Evolutionary conservation across 169 alveolate genomes (phyloP).

Genomic region (Cryptosporidium ubiquitum): DNA sequence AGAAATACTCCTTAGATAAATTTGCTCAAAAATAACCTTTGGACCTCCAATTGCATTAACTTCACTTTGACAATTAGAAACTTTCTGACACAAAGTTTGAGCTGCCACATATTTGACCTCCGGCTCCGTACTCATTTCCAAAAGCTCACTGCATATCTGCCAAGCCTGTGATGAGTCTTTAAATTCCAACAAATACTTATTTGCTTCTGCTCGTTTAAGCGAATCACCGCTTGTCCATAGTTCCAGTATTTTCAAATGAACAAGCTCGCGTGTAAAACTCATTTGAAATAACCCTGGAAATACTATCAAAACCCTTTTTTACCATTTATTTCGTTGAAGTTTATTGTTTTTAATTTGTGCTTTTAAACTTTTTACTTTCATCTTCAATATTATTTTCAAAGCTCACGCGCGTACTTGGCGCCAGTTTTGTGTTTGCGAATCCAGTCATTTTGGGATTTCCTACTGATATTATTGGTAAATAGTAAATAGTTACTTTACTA

Average conservation of each 20-base stretch:
- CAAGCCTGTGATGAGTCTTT: slow-evolving; percentile 60
- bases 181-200: slow-evolving; percentile 54
- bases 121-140: slow-evolving; percentile 24
- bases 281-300: not conserved
- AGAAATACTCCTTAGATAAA: slow-evolving; percentile 13
- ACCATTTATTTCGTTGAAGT: not conserved
- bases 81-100: slow-evolving; percentile 62
- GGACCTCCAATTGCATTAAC: slow-evolving; percentile 37
- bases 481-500: not conserved
- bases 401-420: not conserved
- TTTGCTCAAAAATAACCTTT: slow-evolving; percentile 15
- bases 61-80: slow-evolving; percentile 21
- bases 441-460: slow-evolving; percentile 14
- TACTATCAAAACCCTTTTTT: not conserved
- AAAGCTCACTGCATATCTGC: slow-evolving; percentile 53
- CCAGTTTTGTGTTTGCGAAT: not conserved
- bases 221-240: slow-evolving; percentile 64
- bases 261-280: slow-evolving; percentile 50
- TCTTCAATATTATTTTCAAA: not conserved
- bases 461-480: not conserved
- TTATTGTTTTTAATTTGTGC: not conserved
- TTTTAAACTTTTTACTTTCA: not conserved
- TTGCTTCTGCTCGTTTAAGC: slow-evolving; percentile 52
- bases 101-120: slow-evolving; percentile 71
- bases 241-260: slow-evolving; percentile 21